Base-by-base conservation (phyloP, 2,329 filamentous ascomycete genomes). In the Corinectria fuckeliana region DNA sequence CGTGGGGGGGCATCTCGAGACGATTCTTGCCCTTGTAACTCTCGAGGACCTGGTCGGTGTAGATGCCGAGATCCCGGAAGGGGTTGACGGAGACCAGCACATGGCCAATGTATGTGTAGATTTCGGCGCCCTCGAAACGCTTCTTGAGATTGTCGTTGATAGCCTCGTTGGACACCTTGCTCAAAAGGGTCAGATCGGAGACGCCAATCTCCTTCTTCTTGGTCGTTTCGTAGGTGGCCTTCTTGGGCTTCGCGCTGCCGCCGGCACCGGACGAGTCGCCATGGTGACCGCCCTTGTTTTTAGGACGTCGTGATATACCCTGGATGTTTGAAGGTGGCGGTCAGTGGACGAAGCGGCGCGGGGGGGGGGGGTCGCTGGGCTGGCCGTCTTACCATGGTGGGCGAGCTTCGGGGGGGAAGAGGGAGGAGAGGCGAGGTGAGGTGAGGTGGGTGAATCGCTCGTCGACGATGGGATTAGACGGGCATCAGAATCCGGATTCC, bases 121-220 rank as follows among this genome's bases (percentile, higher is more conserved):
- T 99, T 80, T 99, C 94, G 77, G 85, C 90, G 83, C 94, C 93
- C 75, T 98, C 92, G 78, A 99, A 99, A 63, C 95, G 89, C 82
- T 98, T 96, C 84, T 97, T 97, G 77, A 99, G 77, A 77, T 99
- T 99, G 58, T 98, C 95, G 81, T 99, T 99, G 83, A 99, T 99
- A 62, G 94, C 93, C 78, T 99, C 95, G 78, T 99, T 98, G 67
- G 93, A 97, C 66, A 99, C 96, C 79, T 98, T 98, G 83, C 93
- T 97, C 74, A 99, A 90, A 71, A 99, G 83, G 4, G 95, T 99
- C 75, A 99, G 85, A 83, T 99, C 95, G 55, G 95, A 97, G 54
- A 99, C 95, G 67, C 95, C 95, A 70, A 99, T 95, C 79, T 99
- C 93, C 86, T 97, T 98, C 88, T 98, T 99, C 85, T 98, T 98